phyloP scores from a whole-genome alignment of 164 flowering plant genomes.

The Brasenia schreberi region DNA sequence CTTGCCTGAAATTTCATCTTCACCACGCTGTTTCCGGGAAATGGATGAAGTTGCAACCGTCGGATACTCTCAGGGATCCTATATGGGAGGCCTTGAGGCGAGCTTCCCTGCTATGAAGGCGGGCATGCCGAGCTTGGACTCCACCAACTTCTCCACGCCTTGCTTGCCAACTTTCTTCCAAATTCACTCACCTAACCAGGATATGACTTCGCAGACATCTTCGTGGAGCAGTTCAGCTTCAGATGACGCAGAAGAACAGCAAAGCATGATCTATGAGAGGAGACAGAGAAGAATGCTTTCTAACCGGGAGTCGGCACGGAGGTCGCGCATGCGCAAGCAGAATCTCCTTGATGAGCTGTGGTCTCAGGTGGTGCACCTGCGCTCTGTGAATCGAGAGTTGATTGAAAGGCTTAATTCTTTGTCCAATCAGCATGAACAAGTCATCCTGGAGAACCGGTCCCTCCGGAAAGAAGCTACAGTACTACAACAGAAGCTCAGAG shows the following conservation, averaged over 20 bases:
- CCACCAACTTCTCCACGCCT: not conserved
- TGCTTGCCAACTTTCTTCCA: not conserved
- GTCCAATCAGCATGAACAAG: constrained; percentile 51
- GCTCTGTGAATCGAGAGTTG: constrained; percentile 70
- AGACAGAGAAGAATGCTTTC: constrained; percentile 90
- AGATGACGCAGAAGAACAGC: constrained; percentile 74
- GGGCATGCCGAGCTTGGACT: not conserved
- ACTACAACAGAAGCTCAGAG: constrained; percentile 48
- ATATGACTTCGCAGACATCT: not conserved
- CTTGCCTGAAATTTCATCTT: not conserved
- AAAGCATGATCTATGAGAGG: constrained; percentile 58
- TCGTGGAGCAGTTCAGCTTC: constrained; percentile 53
- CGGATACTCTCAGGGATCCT: not conserved
- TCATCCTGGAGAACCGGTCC: constrained; percentile 50
- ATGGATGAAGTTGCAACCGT: not conserved
- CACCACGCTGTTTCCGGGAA: not conserved
- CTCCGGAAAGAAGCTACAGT: constrained; percentile 59
- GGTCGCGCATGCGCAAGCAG: constrained; percentile 94
- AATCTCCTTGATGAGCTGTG: constrained; percentile 84
- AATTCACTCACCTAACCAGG: not conserved
- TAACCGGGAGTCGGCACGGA: constrained; percentile 83
- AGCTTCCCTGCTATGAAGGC: not conserved
- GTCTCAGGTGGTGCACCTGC: constrained; percentile 71
- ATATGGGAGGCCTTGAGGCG: not conserved
- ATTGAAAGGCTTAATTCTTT: constrained; percentile 59